Percentiles rank a stretch among this genome's conserved stretches.
Conservation (phyloP, 2,329 filamentous ascomycete genomes). For the Xenoacremonium recifei region DNA sequence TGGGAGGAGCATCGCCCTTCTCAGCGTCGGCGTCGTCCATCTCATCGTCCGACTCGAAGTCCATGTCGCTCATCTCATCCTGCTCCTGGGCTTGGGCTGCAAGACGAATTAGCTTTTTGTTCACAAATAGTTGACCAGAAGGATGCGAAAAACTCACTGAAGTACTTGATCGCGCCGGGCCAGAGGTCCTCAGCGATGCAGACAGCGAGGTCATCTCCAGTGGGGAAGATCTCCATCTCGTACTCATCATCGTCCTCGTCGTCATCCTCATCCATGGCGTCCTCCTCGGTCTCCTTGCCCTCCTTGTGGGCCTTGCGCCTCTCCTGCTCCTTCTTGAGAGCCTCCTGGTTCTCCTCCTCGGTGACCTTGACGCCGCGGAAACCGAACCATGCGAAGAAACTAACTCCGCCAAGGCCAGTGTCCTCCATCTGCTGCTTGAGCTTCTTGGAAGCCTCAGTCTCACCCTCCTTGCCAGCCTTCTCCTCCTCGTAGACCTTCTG, state of each 20-base stretch:
- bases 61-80: conserved; percentile 64
- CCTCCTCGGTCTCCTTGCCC: conserved; percentile 49
- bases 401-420: conserved; percentile 63
- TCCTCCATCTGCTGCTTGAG: conserved; percentile 56
- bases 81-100: conserved; percentile 59
- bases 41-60: conserved; percentile 66
- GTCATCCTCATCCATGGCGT: conserved; percentile 52
- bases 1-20: conserved; percentile 43
- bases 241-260: conserved; percentile 62
- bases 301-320: conserved; percentile 47
- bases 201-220: conserved; percentile 79
- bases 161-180: conserved; percentile 86
- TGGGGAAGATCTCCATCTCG: conserved; percentile 82
- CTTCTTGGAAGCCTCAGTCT: conserved; percentile 47
- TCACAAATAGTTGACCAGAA: not conserved
- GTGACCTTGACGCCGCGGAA: conserved; percentile 70
- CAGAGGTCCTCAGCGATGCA: conserved; percentile 84
- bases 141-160: conserved; percentile 61
- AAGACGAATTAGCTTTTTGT: conserved; percentile 34
- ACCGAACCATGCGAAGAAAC: conserved; percentile 90
- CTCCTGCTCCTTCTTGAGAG: conserved; percentile 59
- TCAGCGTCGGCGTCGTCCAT: conserved; percentile 47
- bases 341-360: conserved; percentile 68
- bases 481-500: conserved; percentile 65
- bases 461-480: conserved; percentile 42